These are phyloP conservation scores for Malus hybrid DNA, from an alignment of 331 rosid species.

Conservation along the genomic window DNA sequence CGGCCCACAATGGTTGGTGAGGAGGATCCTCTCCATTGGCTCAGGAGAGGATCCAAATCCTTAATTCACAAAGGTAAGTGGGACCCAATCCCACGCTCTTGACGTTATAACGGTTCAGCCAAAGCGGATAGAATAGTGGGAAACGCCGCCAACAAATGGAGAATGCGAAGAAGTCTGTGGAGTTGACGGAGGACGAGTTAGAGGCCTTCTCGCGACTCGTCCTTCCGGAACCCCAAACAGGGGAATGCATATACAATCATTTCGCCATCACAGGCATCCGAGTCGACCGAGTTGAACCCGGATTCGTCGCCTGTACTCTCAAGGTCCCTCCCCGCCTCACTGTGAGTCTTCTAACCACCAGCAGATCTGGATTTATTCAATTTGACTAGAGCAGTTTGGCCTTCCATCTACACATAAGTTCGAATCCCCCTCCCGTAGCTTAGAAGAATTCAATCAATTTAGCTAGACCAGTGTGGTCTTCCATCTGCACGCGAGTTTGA, in stretches of 20 bases:
- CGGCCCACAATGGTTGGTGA: too few species aligned
- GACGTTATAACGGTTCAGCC: not conserved
- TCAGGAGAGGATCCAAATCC: too few species aligned
- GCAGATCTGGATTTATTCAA: too few species aligned
- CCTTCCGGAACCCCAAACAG: conserved; percentile 16
- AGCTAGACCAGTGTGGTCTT: too few species aligned
- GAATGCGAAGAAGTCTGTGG: conserved; percentile 32
- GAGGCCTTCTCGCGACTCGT: conserved; percentile 37
- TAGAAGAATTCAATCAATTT: too few species aligned
- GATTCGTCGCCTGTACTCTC: conserved; percentile 46
- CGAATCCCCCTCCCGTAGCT: too few species aligned
- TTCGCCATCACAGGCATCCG: conserved; percentile 57
- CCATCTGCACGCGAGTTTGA: too few species aligned
- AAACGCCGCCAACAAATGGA: conserved; percentile 29
- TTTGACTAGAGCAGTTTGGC: too few species aligned
- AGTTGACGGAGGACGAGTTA: conserved; percentile 32
- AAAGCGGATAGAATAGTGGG: not conserved
- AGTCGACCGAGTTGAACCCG: conserved; percentile 68
- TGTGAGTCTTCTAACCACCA: conserved; percentile 1
- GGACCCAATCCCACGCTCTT: too few species aligned
- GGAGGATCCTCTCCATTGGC: too few species aligned
- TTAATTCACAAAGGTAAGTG: too few species aligned
- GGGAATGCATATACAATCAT: conserved; percentile 37
- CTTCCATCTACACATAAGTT: too few species aligned
- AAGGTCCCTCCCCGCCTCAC: conserved; percentile 67